These are phyloP conservation scores for Fusarium phyllophilum DNA, from an alignment of 2,329 filamentous ascomycete genomes.

Conservation along the genomic window DNA sequence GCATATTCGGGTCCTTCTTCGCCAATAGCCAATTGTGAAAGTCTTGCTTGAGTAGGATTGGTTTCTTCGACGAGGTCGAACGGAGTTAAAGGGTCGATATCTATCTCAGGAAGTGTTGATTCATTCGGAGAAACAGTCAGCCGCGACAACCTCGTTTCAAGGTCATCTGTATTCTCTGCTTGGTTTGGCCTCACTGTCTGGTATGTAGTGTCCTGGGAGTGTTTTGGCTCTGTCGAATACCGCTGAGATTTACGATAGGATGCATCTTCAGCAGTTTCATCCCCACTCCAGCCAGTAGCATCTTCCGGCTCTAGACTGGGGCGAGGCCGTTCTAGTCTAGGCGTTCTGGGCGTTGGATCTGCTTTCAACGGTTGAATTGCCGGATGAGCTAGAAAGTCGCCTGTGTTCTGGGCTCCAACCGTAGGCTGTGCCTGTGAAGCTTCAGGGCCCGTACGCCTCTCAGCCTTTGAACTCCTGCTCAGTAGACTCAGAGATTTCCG, in stretches of 20 bases:
- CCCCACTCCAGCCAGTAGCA: neutral
- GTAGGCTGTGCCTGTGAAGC: neutral
- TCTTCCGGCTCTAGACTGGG: conserved; percentile 10
- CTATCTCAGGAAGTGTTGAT: conserved; percentile 1
- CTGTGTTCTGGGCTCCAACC: neutral
- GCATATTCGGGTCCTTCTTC: conserved; percentile 9
- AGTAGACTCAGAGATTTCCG: conserved; percentile 20
- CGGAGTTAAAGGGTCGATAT: neutral
- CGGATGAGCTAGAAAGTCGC: conserved; percentile 24
- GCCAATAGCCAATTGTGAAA: conserved; percentile 13
- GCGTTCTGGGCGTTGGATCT: conserved; percentile 21
- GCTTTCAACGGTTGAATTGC: conserved; percentile 24
- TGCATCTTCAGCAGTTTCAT: neutral
- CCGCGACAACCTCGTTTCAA: conserved; percentile 15
- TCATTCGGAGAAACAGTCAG: conserved; percentile 16
- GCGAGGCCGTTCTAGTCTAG: conserved; percentile 24
- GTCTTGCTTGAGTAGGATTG: neutral
- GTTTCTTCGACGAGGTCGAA: conserved; percentile 6
- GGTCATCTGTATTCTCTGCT: conserved; percentile 14
- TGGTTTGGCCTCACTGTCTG: neutral
- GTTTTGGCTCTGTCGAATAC: neutral
- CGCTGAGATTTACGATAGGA: neutral
- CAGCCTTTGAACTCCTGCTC: conserved; percentile 16
- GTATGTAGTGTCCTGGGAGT: neutral
- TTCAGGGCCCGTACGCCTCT: neutral